These are phyloP conservation scores for Cicer cuneatum DNA, from an alignment of 306 rosid genomes.

Conservation along the genomic window DNA sequence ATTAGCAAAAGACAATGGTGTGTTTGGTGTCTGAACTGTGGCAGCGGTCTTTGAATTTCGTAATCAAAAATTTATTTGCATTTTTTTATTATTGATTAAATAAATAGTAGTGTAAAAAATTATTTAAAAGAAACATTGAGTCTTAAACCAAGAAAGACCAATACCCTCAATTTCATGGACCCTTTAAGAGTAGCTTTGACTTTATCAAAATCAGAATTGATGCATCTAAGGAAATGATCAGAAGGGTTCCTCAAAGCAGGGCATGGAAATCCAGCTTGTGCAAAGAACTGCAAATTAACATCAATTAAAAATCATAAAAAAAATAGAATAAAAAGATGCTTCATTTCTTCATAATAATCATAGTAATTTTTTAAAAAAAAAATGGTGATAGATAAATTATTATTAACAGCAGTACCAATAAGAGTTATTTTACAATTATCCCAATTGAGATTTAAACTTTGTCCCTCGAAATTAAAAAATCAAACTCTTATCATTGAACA, in stretches of 20 bases:
- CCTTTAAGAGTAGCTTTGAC: constrained; percentile 86
- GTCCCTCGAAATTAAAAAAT: neutral
- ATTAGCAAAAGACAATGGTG: neutral
- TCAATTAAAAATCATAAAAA: neutral
- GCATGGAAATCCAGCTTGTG: constrained; percentile 98
- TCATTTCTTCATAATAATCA: constrained; percentile 18
- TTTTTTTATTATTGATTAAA: neutral
- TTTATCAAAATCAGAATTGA: constrained; percentile 96
- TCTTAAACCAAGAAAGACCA: constrained; percentile 8
- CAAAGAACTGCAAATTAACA: constrained; percentile 74
- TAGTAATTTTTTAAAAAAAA: neutral
- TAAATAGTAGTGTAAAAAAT: neutral
- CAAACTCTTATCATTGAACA: neutral
- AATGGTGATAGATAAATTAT: no score
- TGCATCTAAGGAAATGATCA: constrained; percentile 92
- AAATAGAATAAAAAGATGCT: neutral
- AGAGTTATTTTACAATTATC: no score
- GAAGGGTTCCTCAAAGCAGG: constrained; percentile 98
- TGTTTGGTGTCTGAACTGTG: no score
- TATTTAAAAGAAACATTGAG: neutral
- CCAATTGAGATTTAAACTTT: no score
- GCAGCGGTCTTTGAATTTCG: no score
- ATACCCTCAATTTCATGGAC: constrained; percentile 91
- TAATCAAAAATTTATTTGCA: neutral
- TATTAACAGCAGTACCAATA: no score